These are phyloP conservation scores for Termitomyces titanicus DNA, from an alignment of 768 basidiomycete genomes.

Conservation along the genomic window DNA sequence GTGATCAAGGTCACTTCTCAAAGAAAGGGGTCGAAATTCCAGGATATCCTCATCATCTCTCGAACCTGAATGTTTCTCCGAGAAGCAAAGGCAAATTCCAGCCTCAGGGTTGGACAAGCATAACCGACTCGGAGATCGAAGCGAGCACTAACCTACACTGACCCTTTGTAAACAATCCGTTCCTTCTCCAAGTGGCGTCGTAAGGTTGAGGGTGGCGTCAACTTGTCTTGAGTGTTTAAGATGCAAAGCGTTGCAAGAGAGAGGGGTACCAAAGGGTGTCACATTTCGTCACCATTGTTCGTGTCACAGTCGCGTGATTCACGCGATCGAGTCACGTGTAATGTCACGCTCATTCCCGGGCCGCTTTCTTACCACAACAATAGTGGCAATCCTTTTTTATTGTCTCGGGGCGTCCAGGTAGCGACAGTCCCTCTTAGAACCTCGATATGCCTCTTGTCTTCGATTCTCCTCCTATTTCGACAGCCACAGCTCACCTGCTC, in stretches of 20 bases:
- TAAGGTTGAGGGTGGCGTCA: background rate
- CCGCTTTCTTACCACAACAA: constrained; percentile 1
- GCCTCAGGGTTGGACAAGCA: background rate
- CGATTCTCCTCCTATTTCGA: constrained; percentile 24
- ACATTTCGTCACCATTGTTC: background rate
- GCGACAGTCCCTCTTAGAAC: background rate
- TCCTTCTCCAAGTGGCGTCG: background rate
- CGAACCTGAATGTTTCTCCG: background rate
- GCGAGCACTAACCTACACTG: background rate
- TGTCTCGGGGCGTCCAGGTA: background rate
- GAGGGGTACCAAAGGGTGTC: constrained; percentile 1
- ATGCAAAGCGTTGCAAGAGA: background rate
- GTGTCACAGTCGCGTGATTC: constrained; percentile 11
- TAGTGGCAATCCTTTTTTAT: constrained; percentile 7
- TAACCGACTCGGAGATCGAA: background rate
- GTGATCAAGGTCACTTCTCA: background rate
- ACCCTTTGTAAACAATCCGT: background rate
- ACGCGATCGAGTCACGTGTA: constrained; percentile 6
- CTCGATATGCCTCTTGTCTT: constrained; percentile 23
- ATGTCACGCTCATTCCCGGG: background rate
- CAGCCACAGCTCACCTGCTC: constrained; percentile 44
- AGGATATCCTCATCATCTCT: background rate
- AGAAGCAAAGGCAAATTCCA: background rate
- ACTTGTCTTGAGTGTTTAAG: background rate
- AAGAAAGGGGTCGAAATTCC: background rate